phyloP scores from a whole-genome alignment of 1,139 yeast species.

The Kodamaea derodonti region DNA sequence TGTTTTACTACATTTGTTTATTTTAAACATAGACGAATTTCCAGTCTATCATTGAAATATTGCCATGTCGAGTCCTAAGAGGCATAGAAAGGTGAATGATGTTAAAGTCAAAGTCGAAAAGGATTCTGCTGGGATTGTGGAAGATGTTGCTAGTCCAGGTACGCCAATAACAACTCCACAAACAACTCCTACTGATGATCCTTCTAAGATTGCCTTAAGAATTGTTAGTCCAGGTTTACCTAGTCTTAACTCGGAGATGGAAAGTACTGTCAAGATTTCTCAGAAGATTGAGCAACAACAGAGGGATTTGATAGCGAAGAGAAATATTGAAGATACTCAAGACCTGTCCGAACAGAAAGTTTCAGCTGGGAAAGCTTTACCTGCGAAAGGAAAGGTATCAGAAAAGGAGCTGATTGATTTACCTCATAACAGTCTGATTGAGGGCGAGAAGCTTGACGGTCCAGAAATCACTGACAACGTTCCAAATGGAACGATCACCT shows the following conservation, averaged over 20 bases:
- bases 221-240: constrained; percentile 50
- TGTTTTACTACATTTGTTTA: neutral
- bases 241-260: constrained; percentile 44
- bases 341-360: neutral
- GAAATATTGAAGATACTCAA: constrained; percentile 14
- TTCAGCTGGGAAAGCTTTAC: neutral
- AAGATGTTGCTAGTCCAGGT: too few relatives aligned
- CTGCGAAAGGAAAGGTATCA: neutral
- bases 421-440: neutral
- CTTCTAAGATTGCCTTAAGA: constrained; percentile 25
- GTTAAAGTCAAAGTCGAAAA: neutral
- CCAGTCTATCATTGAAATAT: neutral
- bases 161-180: too few relatives aligned
- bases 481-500: neutral
- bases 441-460: neutral
- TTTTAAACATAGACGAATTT: neutral
- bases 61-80: neutral
- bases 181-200: too few relatives aligned
- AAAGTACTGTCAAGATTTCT: constrained; percentile 41
- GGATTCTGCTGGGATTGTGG: too few relatives aligned
- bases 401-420: neutral
- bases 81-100: neutral
- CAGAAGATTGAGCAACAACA: constrained; percentile 49
- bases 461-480: neutral
- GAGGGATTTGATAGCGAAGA: constrained; percentile 41